These are phyloP conservation scores for Lanmaoa pseudosensibilis DNA, from an alignment of 768 basidiomycete species.

Conservation along the genomic window DNA sequence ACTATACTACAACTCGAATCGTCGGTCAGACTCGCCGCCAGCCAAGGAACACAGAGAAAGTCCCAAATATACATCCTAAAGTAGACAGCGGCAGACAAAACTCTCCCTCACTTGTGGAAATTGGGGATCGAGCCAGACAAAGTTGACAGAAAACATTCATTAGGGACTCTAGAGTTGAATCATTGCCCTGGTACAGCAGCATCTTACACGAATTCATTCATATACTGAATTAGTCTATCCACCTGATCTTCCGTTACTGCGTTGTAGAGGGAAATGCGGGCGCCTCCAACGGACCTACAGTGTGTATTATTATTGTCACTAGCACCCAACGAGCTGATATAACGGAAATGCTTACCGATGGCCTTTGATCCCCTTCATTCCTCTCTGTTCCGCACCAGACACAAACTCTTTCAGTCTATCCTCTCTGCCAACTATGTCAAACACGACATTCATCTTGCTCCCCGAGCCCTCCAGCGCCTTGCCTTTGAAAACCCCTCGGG, in stretches of 20 bases:
- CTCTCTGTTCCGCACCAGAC: conserved; percentile 71
- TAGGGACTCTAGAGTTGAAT: conserved; percentile 4
- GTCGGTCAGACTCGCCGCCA: not conserved
- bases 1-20: no score
- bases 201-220: conserved; percentile 48
- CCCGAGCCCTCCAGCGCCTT: conserved; percentile 75
- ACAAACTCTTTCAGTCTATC: conserved; percentile 74
- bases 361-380: conserved; percentile 87
- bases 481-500: conserved; percentile 62
- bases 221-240: conserved; percentile 58
- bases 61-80: not conserved
- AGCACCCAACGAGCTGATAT: not conserved
- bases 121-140: not conserved
- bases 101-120: no score
- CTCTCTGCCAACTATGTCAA: conserved; percentile 74
- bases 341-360: conserved; percentile 65
- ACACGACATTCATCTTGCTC: conserved; percentile 97
- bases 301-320: not conserved
- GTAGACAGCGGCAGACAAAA: not conserved
- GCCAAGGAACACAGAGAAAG: no score
- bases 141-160: not conserved
- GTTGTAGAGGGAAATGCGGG: conserved; percentile 87
- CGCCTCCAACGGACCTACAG: conserved; percentile 60
- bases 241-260: conserved; percentile 78
- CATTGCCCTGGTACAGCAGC: not conserved